Percentiles rank a stretch among this genome's conserved stretches.
phyloP scores from a whole-genome alignment of 1,284 basidiomycete genomes.

The Tylopilus orsonianus region DNA sequence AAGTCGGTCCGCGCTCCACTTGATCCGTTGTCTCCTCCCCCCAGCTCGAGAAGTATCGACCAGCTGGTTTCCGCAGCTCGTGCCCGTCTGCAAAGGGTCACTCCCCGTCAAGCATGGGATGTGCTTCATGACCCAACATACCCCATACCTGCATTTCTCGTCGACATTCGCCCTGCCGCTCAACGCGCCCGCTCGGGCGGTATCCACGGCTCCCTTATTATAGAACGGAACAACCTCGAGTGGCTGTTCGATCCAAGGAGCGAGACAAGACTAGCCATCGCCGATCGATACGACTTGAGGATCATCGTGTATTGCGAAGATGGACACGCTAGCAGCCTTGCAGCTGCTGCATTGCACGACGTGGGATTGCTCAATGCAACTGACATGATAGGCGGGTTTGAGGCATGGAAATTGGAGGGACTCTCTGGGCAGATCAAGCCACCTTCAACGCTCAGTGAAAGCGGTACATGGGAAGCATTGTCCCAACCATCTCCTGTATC shows the following conservation, averaged over 20 bases:
- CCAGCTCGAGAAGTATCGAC: slow-evolving; percentile 56
- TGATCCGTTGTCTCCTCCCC: slow-evolving; percentile 59
- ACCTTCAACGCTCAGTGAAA: slow-evolving; percentile 32
- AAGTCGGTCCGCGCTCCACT: slow-evolving; percentile 59
- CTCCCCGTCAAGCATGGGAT: slow-evolving; percentile 56
- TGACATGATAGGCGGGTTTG: slow-evolving; percentile 70
- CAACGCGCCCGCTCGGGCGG: slow-evolving; percentile 55
- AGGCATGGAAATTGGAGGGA: slow-evolving; percentile 65
- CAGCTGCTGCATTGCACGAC: slow-evolving; percentile 63
- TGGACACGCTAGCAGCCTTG: slow-evolving; percentile 67
- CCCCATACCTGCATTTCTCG: slow-evolving; percentile 61
- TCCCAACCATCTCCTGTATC: slow-evolving; percentile 28
- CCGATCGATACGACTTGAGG: slow-evolving; percentile 66
- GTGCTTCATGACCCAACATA: slow-evolving; percentile 54
- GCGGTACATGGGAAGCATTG: slow-evolving; percentile 31
- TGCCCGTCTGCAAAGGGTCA: slow-evolving; percentile 60
- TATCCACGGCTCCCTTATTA: slow-evolving; percentile 60
- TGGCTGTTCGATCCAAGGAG: slow-evolving; percentile 72
- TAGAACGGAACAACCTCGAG: slow-evolving; percentile 73
- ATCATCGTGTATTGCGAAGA: slow-evolving; percentile 73
- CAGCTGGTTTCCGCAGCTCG: slow-evolving; percentile 57
- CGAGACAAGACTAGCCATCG: slow-evolving; percentile 55
- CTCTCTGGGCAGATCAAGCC: slow-evolving; percentile 48
- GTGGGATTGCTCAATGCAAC: slow-evolving; percentile 70
- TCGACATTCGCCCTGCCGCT: slow-evolving; percentile 68